Percentiles rank a stretch among this genome's conserved stretches.
These are phyloP conservation scores for Allomyces macrogynus DNA, from an alignment of 192 early-diverging fungal genomes.

Conservation along the genomic window DNA sequence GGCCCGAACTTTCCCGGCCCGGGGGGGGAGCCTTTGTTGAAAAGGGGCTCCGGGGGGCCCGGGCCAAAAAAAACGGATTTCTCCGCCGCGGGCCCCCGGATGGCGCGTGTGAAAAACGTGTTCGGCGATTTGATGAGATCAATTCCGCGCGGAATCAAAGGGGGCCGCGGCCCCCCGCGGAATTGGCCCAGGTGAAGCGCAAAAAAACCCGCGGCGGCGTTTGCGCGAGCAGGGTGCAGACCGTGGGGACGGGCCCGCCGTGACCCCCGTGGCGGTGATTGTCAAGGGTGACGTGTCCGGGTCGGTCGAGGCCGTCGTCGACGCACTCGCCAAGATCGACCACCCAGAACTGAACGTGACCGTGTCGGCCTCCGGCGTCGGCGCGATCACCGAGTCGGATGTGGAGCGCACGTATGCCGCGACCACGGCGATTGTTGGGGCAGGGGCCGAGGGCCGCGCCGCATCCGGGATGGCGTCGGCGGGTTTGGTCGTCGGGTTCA, in stretches of 20 bases:
- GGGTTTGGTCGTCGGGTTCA: conserved; percentile 55
- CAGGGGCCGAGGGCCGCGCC: neutral
- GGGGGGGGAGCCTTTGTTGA: conserved; percentile 76
- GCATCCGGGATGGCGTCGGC: neutral
- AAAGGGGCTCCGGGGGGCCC: conserved; percentile 42
- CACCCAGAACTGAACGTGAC: conserved; percentile 50
- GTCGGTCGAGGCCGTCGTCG: conserved; percentile 67
- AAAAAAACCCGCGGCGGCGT: neutral
- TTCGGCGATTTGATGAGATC: conserved; percentile 48
- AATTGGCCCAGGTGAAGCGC: neutral
- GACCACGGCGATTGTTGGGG: neutral
- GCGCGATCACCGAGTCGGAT: conserved; percentile 69
- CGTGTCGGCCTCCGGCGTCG: conserved; percentile 62
- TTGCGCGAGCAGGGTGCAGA: conserved; percentile 4
- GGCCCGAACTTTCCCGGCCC: conserved; percentile 76
- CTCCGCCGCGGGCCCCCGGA: conserved; percentile 38
- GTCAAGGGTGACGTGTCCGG: conserved; percentile 72
- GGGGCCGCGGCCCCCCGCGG: neutral
- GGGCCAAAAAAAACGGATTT: conserved; percentile 58
- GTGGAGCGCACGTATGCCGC: conserved; percentile 30
- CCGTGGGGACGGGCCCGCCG: conserved; percentile 5
- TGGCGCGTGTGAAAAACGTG: conserved; percentile 35
- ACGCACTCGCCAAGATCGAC: conserved; percentile 53
- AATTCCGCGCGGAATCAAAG: conserved; percentile 44
- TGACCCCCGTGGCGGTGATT: conserved; percentile 14